Percentiles rank a stretch among this genome's conserved stretches.
Evolutionary conservation across 345 rosid genomes (phyloP).

Genomic region (Lepidium africanum): DNA sequence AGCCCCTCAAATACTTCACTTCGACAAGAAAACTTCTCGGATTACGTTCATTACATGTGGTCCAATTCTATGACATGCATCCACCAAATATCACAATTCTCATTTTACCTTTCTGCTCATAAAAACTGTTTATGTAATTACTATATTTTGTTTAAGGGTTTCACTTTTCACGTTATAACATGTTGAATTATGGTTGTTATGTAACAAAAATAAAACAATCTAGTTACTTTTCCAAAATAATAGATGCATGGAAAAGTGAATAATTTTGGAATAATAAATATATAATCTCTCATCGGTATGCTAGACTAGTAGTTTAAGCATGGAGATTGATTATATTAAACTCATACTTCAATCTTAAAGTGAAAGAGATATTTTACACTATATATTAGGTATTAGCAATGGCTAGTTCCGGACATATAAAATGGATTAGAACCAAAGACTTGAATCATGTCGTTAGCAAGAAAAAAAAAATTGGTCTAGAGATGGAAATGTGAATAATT

Average conservation of each 20-base stretch:
- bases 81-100: not conserved
- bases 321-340: too few relatives aligned
- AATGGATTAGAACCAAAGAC: too few relatives aligned
- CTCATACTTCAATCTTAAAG: too few relatives aligned
- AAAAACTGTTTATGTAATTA: not conserved
- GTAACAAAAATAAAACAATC: not conserved
- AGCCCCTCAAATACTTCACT: slow-evolving; percentile 7
- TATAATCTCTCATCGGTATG: too few relatives aligned
- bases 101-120: not conserved
- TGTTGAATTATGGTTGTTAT: not conserved
- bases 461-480: too few relatives aligned
- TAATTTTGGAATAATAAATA: too few relatives aligned
- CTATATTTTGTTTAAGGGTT: not conserved
- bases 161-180: not conserved
- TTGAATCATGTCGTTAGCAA: too few relatives aligned
- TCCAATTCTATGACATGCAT: slow-evolving; percentile 10
- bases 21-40: not conserved
- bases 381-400: too few relatives aligned
- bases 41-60: slow-evolving; percentile 17
- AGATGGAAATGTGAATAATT: not conserved
- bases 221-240: not conserved
- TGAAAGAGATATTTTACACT: too few relatives aligned
- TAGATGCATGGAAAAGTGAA: not conserved
- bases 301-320: too few relatives aligned
- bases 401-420: too few relatives aligned